phyloP scores from a whole-genome alignment of 768 basidiomycete species.

The Xanthoconium stramineum region DNA sequence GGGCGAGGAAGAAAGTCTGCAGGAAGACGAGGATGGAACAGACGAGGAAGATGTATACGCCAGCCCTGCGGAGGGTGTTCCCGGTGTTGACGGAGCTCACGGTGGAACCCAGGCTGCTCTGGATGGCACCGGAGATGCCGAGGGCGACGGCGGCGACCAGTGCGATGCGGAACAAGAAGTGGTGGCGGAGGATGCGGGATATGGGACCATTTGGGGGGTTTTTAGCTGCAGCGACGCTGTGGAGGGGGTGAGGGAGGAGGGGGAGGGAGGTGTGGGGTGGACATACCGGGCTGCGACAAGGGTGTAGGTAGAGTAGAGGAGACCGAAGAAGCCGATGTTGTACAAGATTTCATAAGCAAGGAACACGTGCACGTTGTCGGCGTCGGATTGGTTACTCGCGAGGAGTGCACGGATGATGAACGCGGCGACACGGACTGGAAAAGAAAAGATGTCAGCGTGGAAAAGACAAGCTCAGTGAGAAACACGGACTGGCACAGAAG shows the following conservation, averaged over 20 bases:
- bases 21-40: constrained; percentile 21
- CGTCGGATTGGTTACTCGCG: constrained; percentile 16
- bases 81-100: constrained; percentile 12
- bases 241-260: not conserved
- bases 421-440: constrained; percentile 14
- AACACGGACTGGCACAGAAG: constrained; percentile 27
- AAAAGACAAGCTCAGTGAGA: too few species aligned
- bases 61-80: constrained; percentile 24
- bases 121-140: constrained; percentile 29
- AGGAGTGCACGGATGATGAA: constrained; percentile 19
- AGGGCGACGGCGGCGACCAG: constrained; percentile 25
- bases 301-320: constrained; percentile 29
- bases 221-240: constrained; percentile 11
- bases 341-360: constrained; percentile 33
- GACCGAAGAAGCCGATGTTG: constrained; percentile 33
- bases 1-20: constrained; percentile 20
- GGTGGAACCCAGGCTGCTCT: constrained; percentile 4
- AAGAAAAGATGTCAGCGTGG: not conserved
- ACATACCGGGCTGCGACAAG: constrained; percentile 32
- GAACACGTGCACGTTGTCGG: constrained; percentile 18
- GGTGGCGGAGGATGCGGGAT: constrained; percentile 15
- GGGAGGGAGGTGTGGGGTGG: too few species aligned
- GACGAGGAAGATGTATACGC: constrained; percentile 31
- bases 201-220: constrained; percentile 17
- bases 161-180: constrained; percentile 23